Evolutionary conservation across 257 asterid genomes (phyloP).

Genomic region (Echium plantagineum): DNA sequence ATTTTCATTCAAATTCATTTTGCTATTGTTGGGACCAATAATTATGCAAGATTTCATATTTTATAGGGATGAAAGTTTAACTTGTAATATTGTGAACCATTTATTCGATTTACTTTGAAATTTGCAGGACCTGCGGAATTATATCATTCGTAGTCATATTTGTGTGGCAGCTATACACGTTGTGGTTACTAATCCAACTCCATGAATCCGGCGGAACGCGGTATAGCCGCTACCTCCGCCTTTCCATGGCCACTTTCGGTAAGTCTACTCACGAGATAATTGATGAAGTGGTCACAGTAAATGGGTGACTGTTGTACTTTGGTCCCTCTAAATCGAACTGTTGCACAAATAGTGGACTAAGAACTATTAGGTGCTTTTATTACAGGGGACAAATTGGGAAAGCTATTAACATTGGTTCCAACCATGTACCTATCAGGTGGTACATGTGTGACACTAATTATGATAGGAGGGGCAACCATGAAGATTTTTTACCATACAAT

Average conservation of each 20-base stretch:
- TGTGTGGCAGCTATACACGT: constrained; percentile 73
- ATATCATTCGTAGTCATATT: constrained; percentile 47
- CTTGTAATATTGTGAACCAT: neutral
- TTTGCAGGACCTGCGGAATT: constrained; percentile 67
- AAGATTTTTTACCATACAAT: constrained; percentile 50
- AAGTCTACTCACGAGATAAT: constrained; percentile 5
- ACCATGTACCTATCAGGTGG: constrained; percentile 84
- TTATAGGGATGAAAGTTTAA: no score
- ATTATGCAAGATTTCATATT: no score
- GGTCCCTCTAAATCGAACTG: no score
- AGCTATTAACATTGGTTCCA: constrained; percentile 58
- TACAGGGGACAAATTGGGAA: constrained; percentile 61
- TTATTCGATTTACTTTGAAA: neutral
- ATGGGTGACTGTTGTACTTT: no score
- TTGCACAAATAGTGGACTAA: neutral
- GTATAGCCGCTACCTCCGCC: constrained; percentile 70
- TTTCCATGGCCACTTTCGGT: constrained; percentile 81
- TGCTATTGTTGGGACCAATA: no score
- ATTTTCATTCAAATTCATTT: no score
- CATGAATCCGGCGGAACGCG: constrained; percentile 66
- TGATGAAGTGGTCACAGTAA: no score
- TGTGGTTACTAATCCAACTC: constrained; percentile 70
- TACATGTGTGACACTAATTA: constrained; percentile 72
- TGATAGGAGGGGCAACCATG: constrained; percentile 71
- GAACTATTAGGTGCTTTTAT: neutral